Conservation (phyloP, 2,329 filamentous ascomycete genomes). For the Reticulascus tulasneorum region DNA sequence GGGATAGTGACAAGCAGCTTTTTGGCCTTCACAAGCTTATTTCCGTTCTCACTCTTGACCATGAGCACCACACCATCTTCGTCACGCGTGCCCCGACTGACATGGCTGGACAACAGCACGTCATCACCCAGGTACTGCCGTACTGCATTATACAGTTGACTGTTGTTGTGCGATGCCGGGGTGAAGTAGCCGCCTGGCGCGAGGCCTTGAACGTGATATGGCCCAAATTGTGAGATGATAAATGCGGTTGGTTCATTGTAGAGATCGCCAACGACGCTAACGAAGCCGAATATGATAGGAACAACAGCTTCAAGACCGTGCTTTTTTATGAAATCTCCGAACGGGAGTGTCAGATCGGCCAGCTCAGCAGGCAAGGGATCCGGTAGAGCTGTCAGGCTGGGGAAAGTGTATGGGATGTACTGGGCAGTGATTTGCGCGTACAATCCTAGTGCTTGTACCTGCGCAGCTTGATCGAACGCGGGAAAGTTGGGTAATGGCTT, state of each 20-base stretch:
- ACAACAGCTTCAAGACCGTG: conserved; percentile 8
- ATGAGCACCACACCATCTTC: conserved; percentile 16
- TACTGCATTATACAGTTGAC: conserved; percentile 23
- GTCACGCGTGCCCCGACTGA: conserved; percentile 17
- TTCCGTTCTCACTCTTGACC: conserved; percentile 20
- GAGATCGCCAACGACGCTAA: conserved; percentile 36
- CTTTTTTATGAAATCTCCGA: conserved; percentile 10
- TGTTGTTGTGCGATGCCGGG: too few relatives aligned
- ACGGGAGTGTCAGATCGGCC: conserved; percentile 26
- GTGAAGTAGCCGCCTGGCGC: conserved; percentile 12
- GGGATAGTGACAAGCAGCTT: conserved; percentile 25
- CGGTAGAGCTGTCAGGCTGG: too few relatives aligned
- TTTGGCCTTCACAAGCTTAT: conserved; percentile 25
- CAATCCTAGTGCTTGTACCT: conserved; percentile 4
- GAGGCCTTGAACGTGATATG: conserved; percentile 17
- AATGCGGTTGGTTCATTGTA: conserved; percentile 34
- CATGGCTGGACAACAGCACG: conserved; percentile 22
- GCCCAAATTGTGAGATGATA: conserved; percentile 29
- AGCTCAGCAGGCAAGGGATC: conserved; percentile 40
- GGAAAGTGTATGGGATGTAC: conserved; percentile 29
- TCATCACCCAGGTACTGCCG: conserved; percentile 20
- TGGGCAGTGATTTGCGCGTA: conserved; percentile 13
- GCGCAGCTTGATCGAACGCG: conserved; percentile 4
- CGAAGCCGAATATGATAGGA: conserved; percentile 25
- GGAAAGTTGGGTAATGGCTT: conserved; percentile 10